These are phyloP conservation scores for Echeveria elegans DNA, from an alignment of 164 flowering plant genomes.

Conservation along the genomic window DNA sequence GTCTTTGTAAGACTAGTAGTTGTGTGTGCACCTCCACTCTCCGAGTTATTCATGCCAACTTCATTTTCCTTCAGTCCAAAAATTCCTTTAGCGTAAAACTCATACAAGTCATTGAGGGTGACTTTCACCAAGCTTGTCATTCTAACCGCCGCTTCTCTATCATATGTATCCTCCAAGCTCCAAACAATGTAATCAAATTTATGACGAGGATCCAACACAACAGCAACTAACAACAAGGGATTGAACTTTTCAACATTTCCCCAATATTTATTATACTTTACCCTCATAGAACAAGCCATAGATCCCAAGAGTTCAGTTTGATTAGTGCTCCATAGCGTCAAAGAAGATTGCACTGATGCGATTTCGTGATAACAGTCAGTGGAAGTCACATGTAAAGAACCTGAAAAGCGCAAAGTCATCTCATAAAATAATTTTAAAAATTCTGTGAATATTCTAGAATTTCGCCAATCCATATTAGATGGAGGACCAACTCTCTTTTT, in stretches of 20 bases:
- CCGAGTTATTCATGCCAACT: too few relatives aligned
- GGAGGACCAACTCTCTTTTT: too few relatives aligned
- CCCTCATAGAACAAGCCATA: too few relatives aligned
- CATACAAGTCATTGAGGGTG: too few relatives aligned
- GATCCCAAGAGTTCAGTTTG: not conserved
- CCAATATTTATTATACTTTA: conserved; percentile 13
- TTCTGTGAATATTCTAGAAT: not conserved
- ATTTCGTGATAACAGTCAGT: not conserved
- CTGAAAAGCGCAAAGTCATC: not conserved
- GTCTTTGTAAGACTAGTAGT: too few relatives aligned
- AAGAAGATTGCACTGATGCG: not conserved
- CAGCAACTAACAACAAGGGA: not conserved
- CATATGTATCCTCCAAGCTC: too few relatives aligned
- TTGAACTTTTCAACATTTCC: conserved; percentile 9
- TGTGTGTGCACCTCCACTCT: too few relatives aligned
- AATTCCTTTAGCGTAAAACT: too few relatives aligned
- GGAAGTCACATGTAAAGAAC: not conserved
- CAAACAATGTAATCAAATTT: too few relatives aligned
- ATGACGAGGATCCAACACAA: not conserved
- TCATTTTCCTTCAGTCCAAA: too few relatives aligned
- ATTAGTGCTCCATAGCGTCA: not conserved
- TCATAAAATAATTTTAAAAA: conserved; percentile 6
- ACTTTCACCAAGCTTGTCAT: too few relatives aligned
- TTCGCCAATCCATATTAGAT: not conserved
- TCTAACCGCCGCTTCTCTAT: too few relatives aligned